Base-by-base conservation (phyloP, 2,329 filamentous ascomycete species). In the Calycina herbarum region DNA sequence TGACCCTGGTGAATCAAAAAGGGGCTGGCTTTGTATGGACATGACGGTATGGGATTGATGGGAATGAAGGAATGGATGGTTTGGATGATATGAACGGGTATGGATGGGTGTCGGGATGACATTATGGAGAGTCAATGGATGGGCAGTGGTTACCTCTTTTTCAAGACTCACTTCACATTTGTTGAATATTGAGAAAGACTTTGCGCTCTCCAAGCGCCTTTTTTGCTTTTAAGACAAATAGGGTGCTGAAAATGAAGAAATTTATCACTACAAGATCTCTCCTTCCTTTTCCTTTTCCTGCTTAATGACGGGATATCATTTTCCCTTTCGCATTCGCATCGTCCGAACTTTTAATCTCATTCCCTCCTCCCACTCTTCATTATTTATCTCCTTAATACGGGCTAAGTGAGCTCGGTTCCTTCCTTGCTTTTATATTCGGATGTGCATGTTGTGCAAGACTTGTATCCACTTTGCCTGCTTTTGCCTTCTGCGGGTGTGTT, bases 41-140 rank as follows among this genome's bases (percentile, higher is more conserved):
- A 51, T 51, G 45, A 51, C 8, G 45, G 45, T 10, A 51, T 51
- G 45, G 45, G 45, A 51, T 51, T 20, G 20, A 27, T 24, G 45
- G 45, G 35, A 38, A 38, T 38, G 35, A 38, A 38, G 35, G 8
- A 38, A 51, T 51, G 45, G 20, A 13, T 24, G 45, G 45, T 27
- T 51, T 51, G 45, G 45, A 51, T 51, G n/a, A 24, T 20, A 51
- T 51, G n/a, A 51, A 24, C 17, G 20, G 20, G 10, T 51, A 24
- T 11, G 20, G n/a, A 7, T 24, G 45, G n/a, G 45, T 20, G 20
- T 51, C 10, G 10, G n/a, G 45, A 51, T 51, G 45, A 51, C n/a
- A 48, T 48, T 48, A 20, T 24, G 45, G 45, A 27, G 20, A 51
- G 45, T 51, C n/a, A 51, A 51, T 51, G n/a, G 45, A 51, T 51